A percentile compares a stretch with the other conserved stretches of the same genome.
Evolutionary conservation across 768 basidiomycete genomes (phyloP).

Genomic region (Cantharellus anzutake): DNA sequence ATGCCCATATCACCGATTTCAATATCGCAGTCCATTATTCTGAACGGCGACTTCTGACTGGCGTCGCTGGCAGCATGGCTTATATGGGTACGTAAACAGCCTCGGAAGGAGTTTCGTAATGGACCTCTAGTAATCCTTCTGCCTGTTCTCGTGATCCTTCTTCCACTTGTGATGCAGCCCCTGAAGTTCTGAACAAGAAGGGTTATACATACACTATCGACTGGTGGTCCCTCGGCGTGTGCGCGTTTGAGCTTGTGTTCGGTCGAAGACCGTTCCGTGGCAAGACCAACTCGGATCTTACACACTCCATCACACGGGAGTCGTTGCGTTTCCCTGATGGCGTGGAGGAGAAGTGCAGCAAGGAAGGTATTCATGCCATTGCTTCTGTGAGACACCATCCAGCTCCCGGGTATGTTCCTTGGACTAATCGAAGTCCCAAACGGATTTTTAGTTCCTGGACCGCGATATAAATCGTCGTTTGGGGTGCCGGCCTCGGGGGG

Average conservation of each 20-base stretch:
- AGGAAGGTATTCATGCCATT: slow-evolving; percentile 57
- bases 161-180: slow-evolving; percentile 23
- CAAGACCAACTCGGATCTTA: slow-evolving; percentile 80
- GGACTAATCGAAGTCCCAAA: background rate
- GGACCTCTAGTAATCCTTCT: background rate
- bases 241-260: slow-evolving; percentile 82
- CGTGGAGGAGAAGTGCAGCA: slow-evolving; percentile 58
- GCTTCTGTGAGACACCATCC: slow-evolving; percentile 40
- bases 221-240: slow-evolving; percentile 94
- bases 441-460: slow-evolving; percentile 49
- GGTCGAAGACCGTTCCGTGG: slow-evolving; percentile 86
- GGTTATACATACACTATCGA: slow-evolving; percentile 91
- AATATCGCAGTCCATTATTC: slow-evolving; percentile 98
- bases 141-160: background rate
- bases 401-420: no score
- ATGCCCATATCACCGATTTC: slow-evolving; percentile 96
- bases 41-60: slow-evolving; percentile 68
- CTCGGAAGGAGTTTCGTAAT: background rate
- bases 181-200: slow-evolving; percentile 82
- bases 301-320: slow-evolving; percentile 82
- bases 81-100: slow-evolving; percentile 62
- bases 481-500: slow-evolving; percentile 62
- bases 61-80: slow-evolving; percentile 95
- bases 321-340: slow-evolving; percentile 79
- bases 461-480: slow-evolving; percentile 65